phyloP scores from a whole-genome alignment of 371 early-diverging fungal genomes.

The Mucor circinelloides region DNA sequence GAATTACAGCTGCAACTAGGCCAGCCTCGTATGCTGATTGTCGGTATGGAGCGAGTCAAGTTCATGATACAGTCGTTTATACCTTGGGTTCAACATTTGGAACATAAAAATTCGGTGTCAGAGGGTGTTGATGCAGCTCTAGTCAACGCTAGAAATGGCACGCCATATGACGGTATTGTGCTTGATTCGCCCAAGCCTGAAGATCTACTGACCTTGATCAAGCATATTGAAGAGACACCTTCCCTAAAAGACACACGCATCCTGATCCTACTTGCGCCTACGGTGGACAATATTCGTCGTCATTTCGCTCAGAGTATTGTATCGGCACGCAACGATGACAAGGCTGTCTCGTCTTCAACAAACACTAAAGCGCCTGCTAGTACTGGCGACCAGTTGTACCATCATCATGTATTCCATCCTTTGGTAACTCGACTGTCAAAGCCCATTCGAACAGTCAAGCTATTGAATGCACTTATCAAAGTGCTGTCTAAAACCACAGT shows the following conservation, averaged over 20 bases:
- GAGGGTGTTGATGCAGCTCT: slow-evolving; percentile 21
- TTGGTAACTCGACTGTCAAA: slow-evolving; percentile 52
- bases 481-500: neutral
- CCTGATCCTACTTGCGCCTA: slow-evolving; percentile 36
- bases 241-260: slow-evolving; percentile 25
- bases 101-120: slow-evolving; percentile 8
- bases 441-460: slow-evolving; percentile 51
- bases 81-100: slow-evolving; percentile 20
- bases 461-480: slow-evolving; percentile 36
- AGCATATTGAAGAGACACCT: slow-evolving; percentile 20
- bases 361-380: neutral
- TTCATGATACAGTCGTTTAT: slow-evolving; percentile 35
- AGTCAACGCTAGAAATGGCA: neutral
- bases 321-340: neutral
- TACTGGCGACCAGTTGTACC: neutral
- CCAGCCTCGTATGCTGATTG: slow-evolving; percentile 42
- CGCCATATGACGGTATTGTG: slow-evolving; percentile 33
- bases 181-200: slow-evolving; percentile 37
- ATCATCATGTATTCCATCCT: slow-evolving; percentile 31
- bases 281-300: slow-evolving; percentile 35
- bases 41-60: slow-evolving; percentile 19
- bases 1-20: slow-evolving; percentile 27
- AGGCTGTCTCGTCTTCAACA: neutral
- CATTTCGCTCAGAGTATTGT: slow-evolving; percentile 13
- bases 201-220: slow-evolving; percentile 11